These are phyloP conservation scores for Russula lepida DNA, from an alignment of 768 basidiomycete species.

Conservation along the genomic window DNA sequence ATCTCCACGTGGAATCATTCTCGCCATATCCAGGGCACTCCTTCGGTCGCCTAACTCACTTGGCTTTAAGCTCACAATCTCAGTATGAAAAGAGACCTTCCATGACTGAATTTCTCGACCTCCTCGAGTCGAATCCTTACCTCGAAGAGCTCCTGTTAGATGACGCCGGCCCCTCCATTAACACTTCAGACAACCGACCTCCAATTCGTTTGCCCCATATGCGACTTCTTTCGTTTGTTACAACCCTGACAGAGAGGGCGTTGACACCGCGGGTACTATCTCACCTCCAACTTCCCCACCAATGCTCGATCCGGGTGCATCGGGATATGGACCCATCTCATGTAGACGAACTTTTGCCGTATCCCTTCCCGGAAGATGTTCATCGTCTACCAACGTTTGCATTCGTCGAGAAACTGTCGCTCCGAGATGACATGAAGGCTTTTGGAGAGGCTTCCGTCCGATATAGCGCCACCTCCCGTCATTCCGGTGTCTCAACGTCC, in stretches of 20 bases:
- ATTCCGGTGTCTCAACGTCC: conserved; percentile 17
- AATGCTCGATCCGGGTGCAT: conserved; percentile 16
- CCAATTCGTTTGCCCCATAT: conserved; percentile 12
- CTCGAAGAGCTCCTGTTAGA: conserved; percentile 21
- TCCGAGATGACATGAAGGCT: conserved; percentile 13
- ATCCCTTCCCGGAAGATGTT: conserved; percentile 15
- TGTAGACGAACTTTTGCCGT: conserved; percentile 12
- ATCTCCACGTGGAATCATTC: conserved; percentile 22
- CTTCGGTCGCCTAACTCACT: conserved; percentile 19
- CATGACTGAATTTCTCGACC: conserved; percentile 21
- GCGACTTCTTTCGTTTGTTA: conserved; percentile 16
- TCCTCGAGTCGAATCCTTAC: conserved; percentile 17
- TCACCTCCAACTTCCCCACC: conserved; percentile 14
- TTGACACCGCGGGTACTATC: conserved; percentile 11
- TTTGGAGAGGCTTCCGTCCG: conserved; percentile 17
- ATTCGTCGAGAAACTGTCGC: conserved; percentile 11
- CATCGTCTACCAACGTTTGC: conserved; percentile 4
- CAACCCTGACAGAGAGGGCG: conserved; percentile 13
- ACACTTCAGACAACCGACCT: conserved; percentile 6
- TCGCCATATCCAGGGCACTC: conserved; percentile 19
- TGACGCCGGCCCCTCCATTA: conserved; percentile 20
- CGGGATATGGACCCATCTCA: conserved; percentile 21
- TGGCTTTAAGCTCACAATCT: conserved; percentile 21
- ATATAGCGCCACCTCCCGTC: conserved; percentile 16
- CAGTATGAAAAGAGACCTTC: conserved; percentile 20